These are phyloP conservation scores for Kregervanrija pseudodelftensis DNA, from an alignment of 805 yeast species.

Conservation along the genomic window DNA sequence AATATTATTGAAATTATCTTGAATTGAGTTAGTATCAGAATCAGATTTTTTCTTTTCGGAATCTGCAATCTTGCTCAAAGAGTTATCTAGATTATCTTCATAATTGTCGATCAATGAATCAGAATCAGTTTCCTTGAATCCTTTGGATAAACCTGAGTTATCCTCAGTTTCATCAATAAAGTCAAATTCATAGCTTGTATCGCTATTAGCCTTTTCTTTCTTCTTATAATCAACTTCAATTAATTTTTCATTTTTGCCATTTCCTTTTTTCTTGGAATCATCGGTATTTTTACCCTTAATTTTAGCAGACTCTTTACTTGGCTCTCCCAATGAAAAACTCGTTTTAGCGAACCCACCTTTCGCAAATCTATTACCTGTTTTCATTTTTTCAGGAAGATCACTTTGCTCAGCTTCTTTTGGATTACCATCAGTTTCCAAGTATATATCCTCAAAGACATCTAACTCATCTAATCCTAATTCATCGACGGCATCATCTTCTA, in stretches of 20 bases:
- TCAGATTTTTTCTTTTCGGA: too few species aligned
- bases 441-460: constrained; percentile 6
- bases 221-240: neutral
- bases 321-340: too few species aligned
- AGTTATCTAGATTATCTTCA: neutral
- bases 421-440: constrained; percentile 7
- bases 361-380: neutral
- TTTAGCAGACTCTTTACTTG: too few species aligned
- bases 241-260: too few species aligned
- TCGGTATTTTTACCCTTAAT: too few species aligned
- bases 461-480: constrained; percentile 22
- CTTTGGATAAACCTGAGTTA: constrained; percentile 17
- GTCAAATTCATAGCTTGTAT: constrained; percentile 16
- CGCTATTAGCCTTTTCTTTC: constrained; percentile 2
- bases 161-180: constrained; percentile 13
- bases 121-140: constrained; percentile 20
- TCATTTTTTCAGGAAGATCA: constrained; percentile 4
- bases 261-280: too few species aligned
- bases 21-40: too few species aligned
- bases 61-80: too few species aligned
- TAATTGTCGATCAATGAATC: neutral
- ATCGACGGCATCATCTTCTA: constrained; percentile 27
- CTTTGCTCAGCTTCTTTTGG: constrained; percentile 3
- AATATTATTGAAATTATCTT: too few species aligned
- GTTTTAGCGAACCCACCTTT: too few species aligned